phyloP scores from a whole-genome alignment of 257 asterid genomes.

The Penstemon newberryi region DNA sequence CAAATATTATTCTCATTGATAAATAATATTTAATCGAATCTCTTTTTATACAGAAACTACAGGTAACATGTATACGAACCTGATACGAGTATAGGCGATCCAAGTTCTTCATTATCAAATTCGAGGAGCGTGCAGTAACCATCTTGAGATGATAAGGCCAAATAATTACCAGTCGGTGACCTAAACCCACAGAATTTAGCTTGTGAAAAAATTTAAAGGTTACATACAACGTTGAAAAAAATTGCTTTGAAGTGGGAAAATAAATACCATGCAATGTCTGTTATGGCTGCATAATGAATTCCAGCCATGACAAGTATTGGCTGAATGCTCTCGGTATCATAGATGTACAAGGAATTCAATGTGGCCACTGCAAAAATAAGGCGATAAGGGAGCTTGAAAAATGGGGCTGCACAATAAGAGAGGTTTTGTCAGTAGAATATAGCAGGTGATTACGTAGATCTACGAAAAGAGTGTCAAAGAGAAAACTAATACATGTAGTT shows the following conservation, averaged over 20 bases:
- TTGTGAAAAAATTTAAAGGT: slow-evolving; percentile 1
- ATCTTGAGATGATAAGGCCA: slow-evolving; percentile 88
- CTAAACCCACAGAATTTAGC: slow-evolving; percentile 33
- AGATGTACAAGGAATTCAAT: slow-evolving; percentile 79
- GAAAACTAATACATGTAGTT: slow-evolving; percentile 50
- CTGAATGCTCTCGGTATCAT: slow-evolving; percentile 87
- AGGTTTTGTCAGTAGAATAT: slow-evolving; percentile 29
- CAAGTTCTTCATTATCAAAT: slow-evolving; percentile 81
- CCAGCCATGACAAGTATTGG: slow-evolving; percentile 87
- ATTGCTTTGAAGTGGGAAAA: slow-evolving; percentile 1
- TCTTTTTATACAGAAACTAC: slow-evolving; percentile 3
- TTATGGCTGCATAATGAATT: slow-evolving; percentile 90
- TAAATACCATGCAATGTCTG: slow-evolving; percentile 91
- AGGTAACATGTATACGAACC: slow-evolving; percentile 41
- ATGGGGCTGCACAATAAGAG: slow-evolving; percentile 51
- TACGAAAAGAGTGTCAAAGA: slow-evolving; percentile 12
- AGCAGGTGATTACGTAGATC: neutral
- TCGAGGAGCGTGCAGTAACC: slow-evolving; percentile 98
- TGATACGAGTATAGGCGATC: slow-evolving; percentile 49
- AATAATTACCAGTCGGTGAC: slow-evolving; percentile 75
- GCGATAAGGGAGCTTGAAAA: slow-evolving; percentile 87
- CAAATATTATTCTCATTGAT: slow-evolving; percentile 11
- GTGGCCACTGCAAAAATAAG: slow-evolving; percentile 93
- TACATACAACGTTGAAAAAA: neutral
- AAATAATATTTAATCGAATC: slow-evolving; percentile 2